phyloP scores from a whole-genome alignment of 208 protist species.

The Acanthamoeba sp. region DNA sequence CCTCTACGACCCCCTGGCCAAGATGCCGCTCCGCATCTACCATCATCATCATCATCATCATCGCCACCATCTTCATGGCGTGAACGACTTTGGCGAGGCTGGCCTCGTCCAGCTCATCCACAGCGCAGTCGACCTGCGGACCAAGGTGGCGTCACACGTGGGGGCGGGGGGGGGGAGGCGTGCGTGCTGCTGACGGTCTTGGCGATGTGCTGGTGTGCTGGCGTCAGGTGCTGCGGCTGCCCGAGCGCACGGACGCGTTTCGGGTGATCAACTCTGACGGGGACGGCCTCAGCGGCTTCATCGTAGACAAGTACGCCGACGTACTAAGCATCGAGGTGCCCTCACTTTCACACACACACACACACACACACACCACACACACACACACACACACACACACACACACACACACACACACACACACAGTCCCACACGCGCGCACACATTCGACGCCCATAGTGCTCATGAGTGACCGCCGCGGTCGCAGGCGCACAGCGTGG shows the following conservation, averaged over 20 bases:
- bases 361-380: too few species aligned
- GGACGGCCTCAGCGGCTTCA: conserved; percentile 28
- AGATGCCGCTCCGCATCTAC: conserved; percentile 32
- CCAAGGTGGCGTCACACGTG: not conserved
- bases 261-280: conserved; percentile 55
- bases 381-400: too few species aligned
- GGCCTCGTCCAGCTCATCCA: not conserved
- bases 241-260: conserved; percentile 43
- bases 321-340: conserved; percentile 44
- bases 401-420: too few species aligned
- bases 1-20: conserved; percentile 42
- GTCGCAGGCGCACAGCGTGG: conserved; percentile 41
- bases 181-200: not conserved
- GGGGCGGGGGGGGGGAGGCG: not conserved
- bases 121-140: conserved; percentile 10
- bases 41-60: not conserved
- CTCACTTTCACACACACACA: too few species aligned
- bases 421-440: too few species aligned
- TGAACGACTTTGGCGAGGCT: not conserved
- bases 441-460: too few species aligned
- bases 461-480: too few species aligned
- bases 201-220: not conserved
- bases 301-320: conserved; percentile 62
- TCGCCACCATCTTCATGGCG: not conserved
- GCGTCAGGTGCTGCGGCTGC: conserved; percentile 5